Percentiles rank a stretch among this genome's conserved stretches.
Conservation (phyloP, 352 stramenopile species). For the Thalassiosira mediterranea region DNA sequence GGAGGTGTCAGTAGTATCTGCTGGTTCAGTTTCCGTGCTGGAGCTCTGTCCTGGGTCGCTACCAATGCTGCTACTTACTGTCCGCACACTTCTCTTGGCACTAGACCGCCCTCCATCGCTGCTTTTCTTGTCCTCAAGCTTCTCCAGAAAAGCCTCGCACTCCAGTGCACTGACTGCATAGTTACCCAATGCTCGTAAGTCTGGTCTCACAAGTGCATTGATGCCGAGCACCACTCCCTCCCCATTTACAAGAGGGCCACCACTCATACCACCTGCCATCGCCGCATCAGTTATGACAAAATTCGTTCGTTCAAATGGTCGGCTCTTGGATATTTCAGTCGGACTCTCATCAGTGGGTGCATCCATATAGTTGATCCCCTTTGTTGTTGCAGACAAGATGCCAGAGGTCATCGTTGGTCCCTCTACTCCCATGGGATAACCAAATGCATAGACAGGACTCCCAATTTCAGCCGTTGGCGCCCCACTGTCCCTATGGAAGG, state of each 20-base stretch:
- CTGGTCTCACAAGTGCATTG: constrained; percentile 61
- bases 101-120: not conserved
- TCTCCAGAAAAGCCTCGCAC: constrained; percentile 56
- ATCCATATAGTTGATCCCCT: constrained; percentile 52
- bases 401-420: constrained; percentile 65
- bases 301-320: constrained; percentile 43
- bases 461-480: constrained; percentile 46
- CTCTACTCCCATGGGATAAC: constrained; percentile 60
- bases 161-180: constrained; percentile 58
- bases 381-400: constrained; percentile 54
- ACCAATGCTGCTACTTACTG: not conserved
- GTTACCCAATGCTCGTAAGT: constrained; percentile 60
- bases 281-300: constrained; percentile 67
- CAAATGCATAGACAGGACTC: constrained; percentile 53
- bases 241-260: constrained; percentile 55
- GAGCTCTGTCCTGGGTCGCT: constrained; percentile 2
- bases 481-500: not conserved
- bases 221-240: constrained; percentile 56
- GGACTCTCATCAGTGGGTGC: constrained; percentile 29
- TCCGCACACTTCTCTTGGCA: constrained; percentile 6
- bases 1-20: not conserved
- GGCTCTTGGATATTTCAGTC: constrained; percentile 29
- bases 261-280: constrained; percentile 63
- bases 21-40: not conserved
- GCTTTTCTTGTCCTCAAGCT: constrained; percentile 27